Evolutionary conservation across 1,284 basidiomycete genomes (phyloP).

Genomic region (Bothia castanella): DNA sequence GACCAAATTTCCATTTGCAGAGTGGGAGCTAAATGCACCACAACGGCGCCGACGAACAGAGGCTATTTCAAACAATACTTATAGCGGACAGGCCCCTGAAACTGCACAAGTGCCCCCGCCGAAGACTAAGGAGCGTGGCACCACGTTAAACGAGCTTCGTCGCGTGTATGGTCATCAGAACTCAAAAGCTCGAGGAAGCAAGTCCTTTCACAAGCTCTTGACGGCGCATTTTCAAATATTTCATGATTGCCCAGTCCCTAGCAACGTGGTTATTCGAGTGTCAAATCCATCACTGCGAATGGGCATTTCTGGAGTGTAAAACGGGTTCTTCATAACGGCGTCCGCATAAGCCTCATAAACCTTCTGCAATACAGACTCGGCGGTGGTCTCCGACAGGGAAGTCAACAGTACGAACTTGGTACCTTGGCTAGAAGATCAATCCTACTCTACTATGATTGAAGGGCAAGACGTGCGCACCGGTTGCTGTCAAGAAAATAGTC

Average conservation of each 20-base stretch:
- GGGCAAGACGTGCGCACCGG: conserved; percentile 57
- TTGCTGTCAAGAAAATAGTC: conserved; percentile 85
- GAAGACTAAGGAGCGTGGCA: neutral
- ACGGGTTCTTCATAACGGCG: conserved; percentile 98
- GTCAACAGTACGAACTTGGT: conserved; percentile 97
- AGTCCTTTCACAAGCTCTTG: neutral
- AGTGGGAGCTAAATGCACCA: no score
- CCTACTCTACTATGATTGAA: neutral
- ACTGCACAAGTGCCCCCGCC: neutral
- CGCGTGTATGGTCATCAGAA: neutral
- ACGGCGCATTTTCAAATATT: neutral
- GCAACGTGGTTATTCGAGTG: conserved; percentile 55
- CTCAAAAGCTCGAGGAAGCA: neutral
- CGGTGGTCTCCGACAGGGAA: conserved; percentile 68
- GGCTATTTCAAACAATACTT: neutral
- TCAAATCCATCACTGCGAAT: conserved; percentile 93
- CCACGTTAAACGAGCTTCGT: neutral
- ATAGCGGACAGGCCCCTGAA: neutral
- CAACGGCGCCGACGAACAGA: neutral
- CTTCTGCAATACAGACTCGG: conserved; percentile 72
- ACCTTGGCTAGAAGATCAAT: conserved; percentile 48
- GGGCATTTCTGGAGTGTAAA: conserved; percentile 98
- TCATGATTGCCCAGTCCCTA: conserved; percentile 45
- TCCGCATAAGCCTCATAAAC: conserved; percentile 92
- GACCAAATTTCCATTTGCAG: no score